Evolutionary conservation across 805 yeast genomes (phyloP).

Genomic region (Metschnikowia noctiluminum): DNA sequence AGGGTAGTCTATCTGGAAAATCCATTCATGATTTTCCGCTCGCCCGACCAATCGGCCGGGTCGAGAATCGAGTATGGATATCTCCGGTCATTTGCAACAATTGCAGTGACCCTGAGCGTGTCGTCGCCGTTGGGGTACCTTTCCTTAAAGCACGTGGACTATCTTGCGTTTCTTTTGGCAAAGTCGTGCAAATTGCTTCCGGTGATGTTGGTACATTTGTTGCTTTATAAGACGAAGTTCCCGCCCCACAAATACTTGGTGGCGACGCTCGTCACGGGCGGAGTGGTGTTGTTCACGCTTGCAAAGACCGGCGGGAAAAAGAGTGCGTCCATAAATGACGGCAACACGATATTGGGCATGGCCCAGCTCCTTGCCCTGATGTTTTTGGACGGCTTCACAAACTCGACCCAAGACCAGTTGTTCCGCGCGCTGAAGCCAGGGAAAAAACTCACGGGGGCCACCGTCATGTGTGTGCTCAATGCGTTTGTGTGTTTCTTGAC

Average conservation of each 20-base stretch:
- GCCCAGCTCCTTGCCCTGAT: constrained; percentile 56
- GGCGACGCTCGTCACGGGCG: constrained; percentile 73
- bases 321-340: constrained; percentile 33
- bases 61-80: constrained; percentile 12
- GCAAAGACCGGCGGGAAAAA: constrained; percentile 33
- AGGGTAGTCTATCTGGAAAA: constrained; percentile 22
- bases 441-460: constrained; percentile 67
- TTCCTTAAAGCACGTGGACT: constrained; percentile 79
- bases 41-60: neutral
- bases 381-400: constrained; percentile 86
- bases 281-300: constrained; percentile 78
- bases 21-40: constrained; percentile 12
- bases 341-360: constrained; percentile 54
- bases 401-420: constrained; percentile 87
- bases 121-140: constrained; percentile 82
- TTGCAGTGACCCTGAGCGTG: constrained; percentile 72
- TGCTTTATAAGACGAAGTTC: constrained; percentile 66
- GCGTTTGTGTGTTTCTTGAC: constrained; percentile 46
- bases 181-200: constrained; percentile 94
- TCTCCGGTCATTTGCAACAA: constrained; percentile 42
- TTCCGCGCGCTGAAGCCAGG: constrained; percentile 40
- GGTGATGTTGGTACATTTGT: constrained; percentile 79
- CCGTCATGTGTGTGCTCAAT: constrained; percentile 73
- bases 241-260: constrained; percentile 76
- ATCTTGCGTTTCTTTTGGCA: constrained; percentile 77